Base-by-base conservation (phyloP, 345 rosid genomes). In the Pseudoturritis turrita region DNA sequence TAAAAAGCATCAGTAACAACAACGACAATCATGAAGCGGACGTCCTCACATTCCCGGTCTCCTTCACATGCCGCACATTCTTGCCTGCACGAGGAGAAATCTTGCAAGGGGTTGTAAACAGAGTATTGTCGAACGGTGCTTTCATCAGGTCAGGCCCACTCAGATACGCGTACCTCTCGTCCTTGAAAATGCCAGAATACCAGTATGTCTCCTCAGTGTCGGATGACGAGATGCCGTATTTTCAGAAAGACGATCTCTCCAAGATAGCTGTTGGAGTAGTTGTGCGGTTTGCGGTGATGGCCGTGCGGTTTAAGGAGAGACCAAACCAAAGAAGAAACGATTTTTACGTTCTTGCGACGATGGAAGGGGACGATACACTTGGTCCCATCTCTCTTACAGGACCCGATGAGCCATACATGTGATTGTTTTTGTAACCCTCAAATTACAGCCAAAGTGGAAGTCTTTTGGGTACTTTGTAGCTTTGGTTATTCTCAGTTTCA, bases 21-120 rank as follows among this genome's bases (percentile, higher is more conserved):
- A 28, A 26, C 5, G 5, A 67, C 36, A 66, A 56, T 23, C 26
- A 12, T 40, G 53, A 62, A 35, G 11, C 45, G 9, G 23, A 31
- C 0, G 15, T 18, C 56, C 45, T 44, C 31, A 69, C 43, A 29
- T 47, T 77, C 66, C 68, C 28, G 0, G 80, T 77, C 33, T 64
- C 68, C 10, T 77, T 77, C 72, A 77, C 71, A 47, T 77, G 80
- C 68, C 80, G 76, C 17, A 70, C 76, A 14, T 77, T 77, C 76
- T 56, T 77, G 40, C 80, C 80, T 28, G 19, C 26, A 8, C 39
- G 17, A 37, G 76, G 80, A 64, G 67, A 71, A 40, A 31, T 71
- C 68, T 49, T 77, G 76, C 51, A 70, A 65, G 80, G 80, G 28
- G n/a, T 36, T 31, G 80, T 77, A 4, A 6, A 4, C 4, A 58